Conservation (phyloP, 371 early-diverging fungal genomes). For the Mucor saturninus region DNA sequence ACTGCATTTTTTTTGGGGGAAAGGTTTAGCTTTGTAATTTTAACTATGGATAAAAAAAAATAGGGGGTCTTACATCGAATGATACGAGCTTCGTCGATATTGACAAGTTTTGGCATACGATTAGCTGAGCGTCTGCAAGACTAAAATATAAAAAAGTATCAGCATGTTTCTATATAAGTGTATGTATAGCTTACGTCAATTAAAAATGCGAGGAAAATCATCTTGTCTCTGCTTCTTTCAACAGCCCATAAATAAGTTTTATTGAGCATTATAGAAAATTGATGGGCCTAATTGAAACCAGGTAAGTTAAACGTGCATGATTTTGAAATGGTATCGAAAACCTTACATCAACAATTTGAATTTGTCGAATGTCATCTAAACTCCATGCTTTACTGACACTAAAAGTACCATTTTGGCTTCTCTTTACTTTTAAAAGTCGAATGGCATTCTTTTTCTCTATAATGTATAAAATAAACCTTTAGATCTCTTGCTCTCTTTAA, state of each 20-base stretch:
- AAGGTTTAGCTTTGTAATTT: not conserved
- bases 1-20: constrained; percentile 8
- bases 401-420: constrained; percentile 60
- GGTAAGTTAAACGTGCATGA: not conserved
- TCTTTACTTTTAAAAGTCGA: constrained; percentile 61
- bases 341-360: constrained; percentile 62
- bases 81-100: constrained; percentile 52
- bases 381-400: constrained; percentile 63
- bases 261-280: constrained; percentile 53
- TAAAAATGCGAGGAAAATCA: constrained; percentile 51
- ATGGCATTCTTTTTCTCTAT: constrained; percentile 54
- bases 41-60: not conserved
- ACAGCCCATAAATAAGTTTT: constrained; percentile 60
- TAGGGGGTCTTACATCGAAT: constrained; percentile 37
- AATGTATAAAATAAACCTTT: not conserved
- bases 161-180: not conserved
- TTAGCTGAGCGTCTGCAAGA: constrained; percentile 42
- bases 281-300: constrained; percentile 35
- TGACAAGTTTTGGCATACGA: constrained; percentile 48
- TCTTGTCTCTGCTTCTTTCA: constrained; percentile 50
- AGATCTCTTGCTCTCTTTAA: not conserved
- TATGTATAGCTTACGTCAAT: constrained; percentile 43
- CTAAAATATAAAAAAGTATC: constrained; percentile 20
- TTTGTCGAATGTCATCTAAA: constrained; percentile 61
- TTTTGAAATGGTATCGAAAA: not conserved